phyloP scores from a whole-genome alignment of 805 yeast species.

The Starmerella vaccinii region DNA sequence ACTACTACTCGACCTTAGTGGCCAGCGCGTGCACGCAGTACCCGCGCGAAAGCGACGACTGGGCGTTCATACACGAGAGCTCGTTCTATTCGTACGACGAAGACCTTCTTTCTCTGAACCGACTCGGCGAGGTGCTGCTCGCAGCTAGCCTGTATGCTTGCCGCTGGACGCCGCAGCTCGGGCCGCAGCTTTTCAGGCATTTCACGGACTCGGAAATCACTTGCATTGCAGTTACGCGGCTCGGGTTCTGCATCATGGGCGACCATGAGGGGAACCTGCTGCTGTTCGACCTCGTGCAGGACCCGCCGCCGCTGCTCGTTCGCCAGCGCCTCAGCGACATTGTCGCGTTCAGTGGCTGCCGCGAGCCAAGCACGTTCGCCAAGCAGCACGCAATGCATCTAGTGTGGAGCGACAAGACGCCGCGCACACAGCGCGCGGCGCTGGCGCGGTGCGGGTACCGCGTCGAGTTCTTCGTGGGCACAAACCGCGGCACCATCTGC shows the following conservation, averaged over 20 bases:
- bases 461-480: conserved; percentile 9
- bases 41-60: neutral
- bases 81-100: neutral
- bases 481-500: conserved; percentile 6
- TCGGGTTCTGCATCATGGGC: neutral
- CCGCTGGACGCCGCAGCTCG: conserved; percentile 3
- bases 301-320: neutral
- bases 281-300: neutral
- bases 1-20: conserved; percentile 11
- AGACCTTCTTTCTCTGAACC: neutral
- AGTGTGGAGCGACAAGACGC: neutral
- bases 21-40: conserved; percentile 8
- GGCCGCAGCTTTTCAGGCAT: neutral
- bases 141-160: neutral
- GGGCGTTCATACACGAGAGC: neutral
- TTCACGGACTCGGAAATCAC: neutral
- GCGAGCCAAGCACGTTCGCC: neutral
- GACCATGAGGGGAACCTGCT: neutral
- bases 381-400: neutral
- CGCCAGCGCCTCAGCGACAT: neutral
- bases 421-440: neutral
- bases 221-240: neutral
- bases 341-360: neutral
- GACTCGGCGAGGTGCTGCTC: conserved; percentile 1
- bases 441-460: conserved; percentile 3